Conservation (phyloP, 2,329 filamentous ascomycete genomes). For the Fusarium pininemorale region DNA sequence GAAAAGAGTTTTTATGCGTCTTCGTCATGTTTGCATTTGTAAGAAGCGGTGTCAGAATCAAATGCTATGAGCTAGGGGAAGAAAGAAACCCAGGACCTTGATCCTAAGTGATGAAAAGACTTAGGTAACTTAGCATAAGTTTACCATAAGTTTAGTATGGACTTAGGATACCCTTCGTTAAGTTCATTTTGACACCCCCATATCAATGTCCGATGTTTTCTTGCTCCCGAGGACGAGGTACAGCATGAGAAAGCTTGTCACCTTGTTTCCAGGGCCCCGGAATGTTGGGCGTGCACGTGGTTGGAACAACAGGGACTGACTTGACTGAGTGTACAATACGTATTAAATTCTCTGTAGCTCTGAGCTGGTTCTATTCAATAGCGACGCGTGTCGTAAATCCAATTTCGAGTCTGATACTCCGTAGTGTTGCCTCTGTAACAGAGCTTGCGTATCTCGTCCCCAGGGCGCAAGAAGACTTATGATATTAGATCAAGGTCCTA, state of each 20-base stretch:
- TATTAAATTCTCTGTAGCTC: background rate
- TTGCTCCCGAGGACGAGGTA: background rate
- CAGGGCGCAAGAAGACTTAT: too few species aligned
- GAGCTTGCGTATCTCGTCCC: background rate
- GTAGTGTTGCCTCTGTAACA: background rate
- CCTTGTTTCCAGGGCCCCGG: background rate
- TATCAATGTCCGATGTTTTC: background rate
- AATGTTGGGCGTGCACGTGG: slow-evolving; percentile 12
- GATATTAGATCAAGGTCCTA: too few species aligned
- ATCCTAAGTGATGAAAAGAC: background rate
- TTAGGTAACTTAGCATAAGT: background rate
- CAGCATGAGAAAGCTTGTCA: background rate
- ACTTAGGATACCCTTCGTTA: background rate
- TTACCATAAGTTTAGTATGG: background rate
- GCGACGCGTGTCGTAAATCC: background rate
- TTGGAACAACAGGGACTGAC: slow-evolving; percentile 5
- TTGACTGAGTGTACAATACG: background rate
- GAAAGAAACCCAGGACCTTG: background rate
- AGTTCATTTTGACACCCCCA: background rate
- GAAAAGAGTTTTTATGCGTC: slow-evolving; percentile 2
- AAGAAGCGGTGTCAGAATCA: slow-evolving; percentile 26
- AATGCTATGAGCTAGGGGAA: background rate
- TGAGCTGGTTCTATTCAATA: background rate
- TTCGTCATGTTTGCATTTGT: slow-evolving; percentile 7
- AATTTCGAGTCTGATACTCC: background rate